Conservation (phyloP, 2,329 filamentous ascomycete genomes). For the Pyrenochaeta sp. region DNA sequence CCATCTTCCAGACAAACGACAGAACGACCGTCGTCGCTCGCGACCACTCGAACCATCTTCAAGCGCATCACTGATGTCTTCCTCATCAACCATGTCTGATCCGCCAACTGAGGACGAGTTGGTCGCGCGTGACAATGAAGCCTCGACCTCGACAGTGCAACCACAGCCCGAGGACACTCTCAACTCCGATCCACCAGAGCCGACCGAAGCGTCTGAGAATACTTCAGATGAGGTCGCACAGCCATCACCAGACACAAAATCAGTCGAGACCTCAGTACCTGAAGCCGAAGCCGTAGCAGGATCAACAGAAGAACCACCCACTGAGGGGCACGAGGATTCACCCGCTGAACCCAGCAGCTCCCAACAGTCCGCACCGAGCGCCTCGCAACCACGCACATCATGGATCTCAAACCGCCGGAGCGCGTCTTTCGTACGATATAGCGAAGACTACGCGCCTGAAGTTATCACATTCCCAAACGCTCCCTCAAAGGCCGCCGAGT, state of each 20-base stretch:
- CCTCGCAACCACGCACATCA: conserved; percentile 41
- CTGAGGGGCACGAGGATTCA: conserved; percentile 30
- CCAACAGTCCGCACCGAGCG: conserved; percentile 37
- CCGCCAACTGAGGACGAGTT: conserved; percentile 41
- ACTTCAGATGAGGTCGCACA: conserved; percentile 27
- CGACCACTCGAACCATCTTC: conserved; percentile 67
- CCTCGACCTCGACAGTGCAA: conserved; percentile 22
- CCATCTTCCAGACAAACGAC: conserved; percentile 63
- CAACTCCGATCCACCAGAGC: conserved; percentile 27
- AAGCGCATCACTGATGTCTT: conserved; percentile 43
- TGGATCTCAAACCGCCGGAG: conserved; percentile 57
- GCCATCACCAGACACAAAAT: conserved; percentile 18
- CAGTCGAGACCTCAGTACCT: conserved; percentile 8
- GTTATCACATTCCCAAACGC: conserved; percentile 38
- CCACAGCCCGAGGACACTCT: conserved; percentile 22
- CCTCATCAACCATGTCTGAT: conserved; percentile 47
- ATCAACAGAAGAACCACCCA: conserved; percentile 27
- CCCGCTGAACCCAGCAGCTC: conserved; percentile 38
- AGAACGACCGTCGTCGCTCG: conserved; percentile 90
- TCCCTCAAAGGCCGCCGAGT: conserved; percentile 43
- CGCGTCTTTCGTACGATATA: conserved; percentile 48
- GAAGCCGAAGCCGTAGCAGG: conserved; percentile 29
- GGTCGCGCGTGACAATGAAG: conserved; percentile 28
- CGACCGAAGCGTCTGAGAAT: conserved; percentile 27
- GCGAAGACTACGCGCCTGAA: conserved; percentile 43